Conservation (phyloP, 345 rosid species). For the Citropsis articulata region DNA sequence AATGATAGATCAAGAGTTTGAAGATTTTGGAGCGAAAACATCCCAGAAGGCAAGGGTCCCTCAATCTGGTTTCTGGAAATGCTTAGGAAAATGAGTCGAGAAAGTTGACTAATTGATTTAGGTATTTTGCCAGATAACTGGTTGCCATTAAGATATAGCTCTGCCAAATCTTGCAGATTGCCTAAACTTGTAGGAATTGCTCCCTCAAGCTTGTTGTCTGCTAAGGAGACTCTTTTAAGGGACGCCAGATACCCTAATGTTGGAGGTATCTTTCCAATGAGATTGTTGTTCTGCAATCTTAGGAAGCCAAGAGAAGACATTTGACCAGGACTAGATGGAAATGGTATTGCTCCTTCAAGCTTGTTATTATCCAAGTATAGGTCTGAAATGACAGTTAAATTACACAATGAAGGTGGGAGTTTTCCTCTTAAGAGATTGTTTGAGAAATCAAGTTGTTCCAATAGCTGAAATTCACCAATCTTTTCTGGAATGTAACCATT, state of each 20-base stretch:
- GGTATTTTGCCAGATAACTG: conserved; percentile 38
- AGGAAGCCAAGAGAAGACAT: conserved; percentile 42
- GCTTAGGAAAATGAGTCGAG: conserved; percentile 33
- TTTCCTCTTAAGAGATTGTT: conserved; percentile 35
- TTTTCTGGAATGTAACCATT: conserved; percentile 37
- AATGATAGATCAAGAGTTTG: conserved; percentile 51
- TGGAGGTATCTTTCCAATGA: conserved; percentile 37
- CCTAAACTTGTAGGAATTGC: conserved; percentile 45
- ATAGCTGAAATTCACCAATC: conserved; percentile 35
- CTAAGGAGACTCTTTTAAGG: conserved; percentile 47
- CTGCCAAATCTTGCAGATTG: conserved; percentile 39
- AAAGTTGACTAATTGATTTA: conserved; percentile 35
- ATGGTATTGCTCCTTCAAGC: conserved; percentile 42
- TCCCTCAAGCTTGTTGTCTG: conserved; percentile 46
- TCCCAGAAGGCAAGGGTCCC: conserved; percentile 40
- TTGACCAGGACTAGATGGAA: conserved; percentile 34
- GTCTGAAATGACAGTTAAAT: conserved; percentile 34
- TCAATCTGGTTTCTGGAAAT: conserved; percentile 38
- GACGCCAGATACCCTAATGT: conserved; percentile 33
- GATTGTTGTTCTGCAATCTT: conserved; percentile 41
- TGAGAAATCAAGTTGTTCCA: conserved; percentile 51
- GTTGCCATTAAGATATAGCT: conserved; percentile 45
- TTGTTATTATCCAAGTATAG: conserved; percentile 40
- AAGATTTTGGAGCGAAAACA: conserved; percentile 45
- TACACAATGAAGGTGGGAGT: conserved; percentile 37